Evolutionary conservation across 768 basidiomycete genomes (phyloP).

Genomic region (Agaricus bisporus): DNA sequence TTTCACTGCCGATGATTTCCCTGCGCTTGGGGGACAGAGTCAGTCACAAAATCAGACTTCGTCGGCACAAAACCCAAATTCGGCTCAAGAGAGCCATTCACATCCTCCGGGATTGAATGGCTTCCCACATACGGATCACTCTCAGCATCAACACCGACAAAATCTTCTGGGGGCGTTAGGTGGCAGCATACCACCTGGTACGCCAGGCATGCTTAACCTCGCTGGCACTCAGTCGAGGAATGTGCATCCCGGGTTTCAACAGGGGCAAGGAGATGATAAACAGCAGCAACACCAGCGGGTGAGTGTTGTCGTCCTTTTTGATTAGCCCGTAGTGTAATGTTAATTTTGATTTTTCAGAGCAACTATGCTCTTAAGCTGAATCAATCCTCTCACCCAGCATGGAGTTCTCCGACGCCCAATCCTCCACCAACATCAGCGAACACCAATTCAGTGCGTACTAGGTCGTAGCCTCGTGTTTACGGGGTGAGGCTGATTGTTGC

Average conservation of each 20-base stretch:
- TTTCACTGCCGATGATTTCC: slow-evolving; percentile 88
- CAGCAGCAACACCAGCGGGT: slow-evolving; percentile 57
- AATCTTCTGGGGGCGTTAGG: slow-evolving; percentile 48
- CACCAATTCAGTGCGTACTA: slow-evolving; percentile 8
- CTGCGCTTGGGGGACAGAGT: slow-evolving; percentile 70
- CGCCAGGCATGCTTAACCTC: slow-evolving; percentile 66
- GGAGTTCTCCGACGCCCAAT: slow-evolving; percentile 51
- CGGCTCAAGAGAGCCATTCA: slow-evolving; percentile 33
- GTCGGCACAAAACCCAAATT: slow-evolving; percentile 23
- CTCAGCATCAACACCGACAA: slow-evolving; percentile 52
- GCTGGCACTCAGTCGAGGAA: slow-evolving; percentile 36
- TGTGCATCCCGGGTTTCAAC: slow-evolving; percentile 48
- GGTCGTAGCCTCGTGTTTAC: background rate
- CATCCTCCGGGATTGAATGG: slow-evolving; percentile 81
- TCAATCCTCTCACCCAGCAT: slow-evolving; percentile 55
- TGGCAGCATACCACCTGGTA: slow-evolving; percentile 32
- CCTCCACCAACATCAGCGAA: slow-evolving; percentile 23
- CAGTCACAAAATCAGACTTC: slow-evolving; percentile 32
- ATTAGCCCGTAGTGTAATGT: background rate
- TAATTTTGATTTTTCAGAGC: slow-evolving; percentile 27
- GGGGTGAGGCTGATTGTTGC: background rate
- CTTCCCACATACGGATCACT: slow-evolving; percentile 37
- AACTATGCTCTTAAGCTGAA: slow-evolving; percentile 61
- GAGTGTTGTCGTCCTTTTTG: slow-evolving; percentile 24
- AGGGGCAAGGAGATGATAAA: slow-evolving; percentile 58